Evolutionary conservation across 2,329 filamentous ascomycete species (phyloP), one percentile per base, ranked within the genome.

Genomic region (Penicillium occitanis): DNA sequence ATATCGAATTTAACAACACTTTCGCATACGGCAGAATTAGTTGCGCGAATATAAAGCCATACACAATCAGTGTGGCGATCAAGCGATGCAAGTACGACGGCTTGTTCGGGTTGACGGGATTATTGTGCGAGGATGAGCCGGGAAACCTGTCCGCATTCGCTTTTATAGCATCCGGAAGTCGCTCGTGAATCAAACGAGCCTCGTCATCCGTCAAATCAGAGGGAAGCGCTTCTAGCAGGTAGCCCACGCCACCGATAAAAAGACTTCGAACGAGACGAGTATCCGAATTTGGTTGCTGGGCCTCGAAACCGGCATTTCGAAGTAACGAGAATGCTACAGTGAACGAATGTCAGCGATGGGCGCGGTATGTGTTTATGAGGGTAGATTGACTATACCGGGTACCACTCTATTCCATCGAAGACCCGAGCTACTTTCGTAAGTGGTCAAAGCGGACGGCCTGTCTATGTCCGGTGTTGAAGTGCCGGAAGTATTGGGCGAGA

Each of bases 11-110:
- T 14, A 88, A 70, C 13, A 90, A 74, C 4, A 84, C 71, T 68
- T 86, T 82, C 37, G 88, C 72, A 71, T 89, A 90, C 1, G 89
- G 88, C 11, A 89, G 74, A 17, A 90, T 68, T 58, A 90, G 82
- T 63, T 88, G 86, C 30, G 87, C 65, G 7, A 89, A 69, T 5
- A 91, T 74, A 69, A 91, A 87, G 1, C 87, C 64, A 40, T 86
- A 82, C 57, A 90, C 76, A 7, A 90, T 86, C 1, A 80, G 73
- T 19, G 81, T 80, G 5, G 87, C 87, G 0, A 89, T 82, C 3
- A 83, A 74, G 33, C 85, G 83, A 72, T 90, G 88, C 17, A 91
- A 75, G 13, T 88, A 73, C 0, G 87, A 88, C 48, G 71, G 70
- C 7, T 67, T 28, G 1, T 58, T 30, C 7, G 33, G 19, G 5